Evolutionary conservation across 2,329 filamentous ascomycete species (phyloP), one percentile per base, ranked within the genome.

Genomic region (Nothophoma quercina): DNA sequence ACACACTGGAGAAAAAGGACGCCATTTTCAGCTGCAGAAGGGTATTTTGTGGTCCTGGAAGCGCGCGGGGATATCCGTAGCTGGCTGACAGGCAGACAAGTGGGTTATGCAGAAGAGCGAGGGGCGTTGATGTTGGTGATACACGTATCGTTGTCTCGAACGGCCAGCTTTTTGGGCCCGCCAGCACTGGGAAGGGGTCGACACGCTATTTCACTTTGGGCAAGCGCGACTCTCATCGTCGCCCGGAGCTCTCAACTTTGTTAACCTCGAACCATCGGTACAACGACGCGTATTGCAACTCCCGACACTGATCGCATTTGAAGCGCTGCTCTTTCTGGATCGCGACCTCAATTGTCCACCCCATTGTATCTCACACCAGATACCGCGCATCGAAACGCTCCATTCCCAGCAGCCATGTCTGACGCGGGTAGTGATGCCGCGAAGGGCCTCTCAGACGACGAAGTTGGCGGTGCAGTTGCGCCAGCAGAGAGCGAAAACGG

Each of bases 1-100:
- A 75, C 73, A 75, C 71, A 62, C 70, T 75, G 65, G 71, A 73
- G 67, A 76, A 76, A 63, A 76, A 76, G 51, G 72, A 75, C 58
- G 73, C 67, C 73, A 75, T 75, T 50, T 45, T 65, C 39, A 57
- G 58, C 54, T 44, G 39, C 40, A 42, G 48, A 40, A 19, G 36
- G 38, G 26, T 54, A 41, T 49, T 42, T 42, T 36, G 56, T 55
- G 54, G 43, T 12, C 29, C 34, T 50, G 46, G 25, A 22, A 26
- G 22, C 21, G 19, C 28, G 35, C 18, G 51, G 56, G 51, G 53
- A 33, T 48, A 32, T 40, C 21, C 35, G 41, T 33, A 46, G 46
- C 28, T 32, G 29, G 45, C 28, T 36, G 38, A 53, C 10, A 41
- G 51, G 56, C 47, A 57, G 58, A 44, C 55, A 56, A 58, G 57